phyloP scores from a whole-genome alignment of 2,329 filamentous ascomycete species.

The Botrytis pseudocinerea region DNA sequence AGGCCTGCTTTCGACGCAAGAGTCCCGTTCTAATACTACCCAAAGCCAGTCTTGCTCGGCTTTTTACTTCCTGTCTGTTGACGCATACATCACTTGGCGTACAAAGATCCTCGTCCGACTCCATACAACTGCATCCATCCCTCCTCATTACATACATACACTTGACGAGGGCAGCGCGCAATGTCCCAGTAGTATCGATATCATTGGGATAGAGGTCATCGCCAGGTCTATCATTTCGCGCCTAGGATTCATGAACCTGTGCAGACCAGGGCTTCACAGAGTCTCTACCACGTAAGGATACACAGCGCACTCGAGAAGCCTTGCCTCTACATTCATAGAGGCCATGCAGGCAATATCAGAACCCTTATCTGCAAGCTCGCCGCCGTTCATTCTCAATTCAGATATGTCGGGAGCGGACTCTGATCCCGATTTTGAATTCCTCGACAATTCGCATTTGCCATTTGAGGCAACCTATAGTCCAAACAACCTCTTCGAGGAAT shows the following conservation, averaged over 20 bases:
- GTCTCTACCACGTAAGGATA: conserved; percentile 18
- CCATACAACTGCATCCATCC: conserved; percentile 5
- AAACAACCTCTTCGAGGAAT: conserved; percentile 39
- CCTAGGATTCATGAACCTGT: not conserved
- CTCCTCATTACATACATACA: not conserved
- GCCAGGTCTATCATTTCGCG: not conserved
- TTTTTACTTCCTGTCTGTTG: conserved; percentile 1
- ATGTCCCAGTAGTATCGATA: conserved; percentile 10
- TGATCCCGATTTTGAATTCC: conserved; percentile 44
- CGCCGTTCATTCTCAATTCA: conserved; percentile 42
- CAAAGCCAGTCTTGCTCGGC: conserved; percentile 5
- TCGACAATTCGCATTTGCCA: conserved; percentile 39
- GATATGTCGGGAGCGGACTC: conserved; percentile 41
- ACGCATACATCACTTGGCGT: conserved; percentile 18
- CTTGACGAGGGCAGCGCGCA: not conserved
- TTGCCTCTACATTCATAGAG: conserved; percentile 2
- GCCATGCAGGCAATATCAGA: conserved; percentile 37
- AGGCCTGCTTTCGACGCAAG: not conserved
- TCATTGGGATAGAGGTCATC: not conserved
- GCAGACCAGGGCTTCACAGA: conserved; percentile 5
- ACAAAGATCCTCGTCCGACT: conserved; percentile 14
- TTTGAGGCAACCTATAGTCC: conserved; percentile 38
- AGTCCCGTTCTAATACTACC: not conserved
- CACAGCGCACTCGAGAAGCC: conserved; percentile 8
- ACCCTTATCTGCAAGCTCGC: conserved; percentile 38